Conservation (phyloP, 2,329 filamentous ascomycete genomes). For the Pyricularia sp. region DNA sequence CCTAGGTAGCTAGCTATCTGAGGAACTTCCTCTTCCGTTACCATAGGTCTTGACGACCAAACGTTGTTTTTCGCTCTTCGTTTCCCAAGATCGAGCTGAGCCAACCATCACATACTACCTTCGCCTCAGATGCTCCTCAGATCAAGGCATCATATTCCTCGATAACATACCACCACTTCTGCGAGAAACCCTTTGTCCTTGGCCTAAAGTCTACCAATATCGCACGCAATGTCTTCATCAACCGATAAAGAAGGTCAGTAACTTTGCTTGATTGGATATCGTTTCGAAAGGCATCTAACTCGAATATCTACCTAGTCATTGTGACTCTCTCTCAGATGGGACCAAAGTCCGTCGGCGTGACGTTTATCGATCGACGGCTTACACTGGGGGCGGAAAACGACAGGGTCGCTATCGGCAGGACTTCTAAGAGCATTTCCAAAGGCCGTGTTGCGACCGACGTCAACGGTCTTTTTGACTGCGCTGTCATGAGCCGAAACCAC, state of each 20-base stretch:
- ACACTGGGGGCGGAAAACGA: constrained; percentile 16
- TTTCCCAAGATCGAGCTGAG: not conserved
- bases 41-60: too few species aligned
- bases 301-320: constrained; percentile 8
- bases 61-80: not conserved
- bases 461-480: constrained; percentile 62
- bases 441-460: constrained; percentile 24
- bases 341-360: constrained; percentile 7
- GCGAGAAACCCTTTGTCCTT: not conserved
- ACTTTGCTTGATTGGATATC: not conserved
- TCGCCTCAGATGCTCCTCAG: not conserved
- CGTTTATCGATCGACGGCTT: constrained; percentile 18
- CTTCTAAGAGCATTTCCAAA: constrained; percentile 34
- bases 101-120: not conserved
- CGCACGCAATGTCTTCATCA: not conserved
- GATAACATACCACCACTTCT: not conserved
- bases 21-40: not conserved
- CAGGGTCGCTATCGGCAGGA: constrained; percentile 28
- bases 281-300: not conserved
- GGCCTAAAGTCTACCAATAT: not conserved
- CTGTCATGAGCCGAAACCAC: constrained; percentile 63
- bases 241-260: not conserved
- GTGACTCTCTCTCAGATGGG: constrained; percentile 12
- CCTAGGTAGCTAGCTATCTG: too few species aligned
- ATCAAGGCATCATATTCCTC: not conserved